Percentiles rank a stretch among this genome's conserved stretches.
Evolutionary conservation across 2,329 filamentous ascomycete species (phyloP).

Genomic region (Cladosporium sp.): DNA sequence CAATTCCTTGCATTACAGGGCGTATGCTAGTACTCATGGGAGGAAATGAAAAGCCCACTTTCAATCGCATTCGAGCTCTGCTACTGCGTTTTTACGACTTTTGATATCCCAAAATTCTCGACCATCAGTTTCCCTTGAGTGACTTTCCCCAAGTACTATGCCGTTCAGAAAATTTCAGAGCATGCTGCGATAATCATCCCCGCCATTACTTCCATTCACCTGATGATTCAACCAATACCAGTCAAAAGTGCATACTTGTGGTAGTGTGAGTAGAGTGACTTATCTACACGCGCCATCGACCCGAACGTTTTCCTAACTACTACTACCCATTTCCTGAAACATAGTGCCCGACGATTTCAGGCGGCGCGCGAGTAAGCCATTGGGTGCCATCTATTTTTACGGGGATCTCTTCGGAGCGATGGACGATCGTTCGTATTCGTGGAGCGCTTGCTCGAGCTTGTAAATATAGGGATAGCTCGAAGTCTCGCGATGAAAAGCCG

Average conservation of each 20-base stretch:
- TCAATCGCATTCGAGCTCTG: conserved; percentile 8
- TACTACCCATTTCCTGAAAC: not conserved
- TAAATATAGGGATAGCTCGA: not conserved
- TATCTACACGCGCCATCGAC: too few relatives aligned
- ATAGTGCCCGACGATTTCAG: not conserved
- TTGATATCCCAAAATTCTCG: conserved; percentile 3
- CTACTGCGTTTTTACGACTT: conserved; percentile 8
- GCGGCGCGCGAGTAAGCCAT: not conserved
- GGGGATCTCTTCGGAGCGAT: not conserved
- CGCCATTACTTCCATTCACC: too few relatives aligned
- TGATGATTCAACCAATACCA: too few relatives aligned
- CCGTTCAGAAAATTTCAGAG: too few relatives aligned
- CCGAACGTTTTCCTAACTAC: too few relatives aligned
- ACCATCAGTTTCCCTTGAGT: not conserved
- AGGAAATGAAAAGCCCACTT: conserved; percentile 13
- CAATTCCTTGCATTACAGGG: conserved; percentile 8
- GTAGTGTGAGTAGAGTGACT: too few relatives aligned
- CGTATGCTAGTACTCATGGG: conserved; percentile 12
- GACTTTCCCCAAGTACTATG: too few relatives aligned
- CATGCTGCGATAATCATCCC: too few relatives aligned
- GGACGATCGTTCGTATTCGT: conserved; percentile 10
- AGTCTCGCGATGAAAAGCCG: not conserved
- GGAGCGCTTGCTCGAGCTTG: not conserved
- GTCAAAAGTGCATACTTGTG: too few relatives aligned
- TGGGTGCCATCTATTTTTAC: not conserved